A percentile compares a stretch with the other conserved stretches of the same genome.
phyloP scores from a whole-genome alignment of 2,329 filamentous ascomycete genomes.

The Coleophoma eucalyptorum region DNA sequence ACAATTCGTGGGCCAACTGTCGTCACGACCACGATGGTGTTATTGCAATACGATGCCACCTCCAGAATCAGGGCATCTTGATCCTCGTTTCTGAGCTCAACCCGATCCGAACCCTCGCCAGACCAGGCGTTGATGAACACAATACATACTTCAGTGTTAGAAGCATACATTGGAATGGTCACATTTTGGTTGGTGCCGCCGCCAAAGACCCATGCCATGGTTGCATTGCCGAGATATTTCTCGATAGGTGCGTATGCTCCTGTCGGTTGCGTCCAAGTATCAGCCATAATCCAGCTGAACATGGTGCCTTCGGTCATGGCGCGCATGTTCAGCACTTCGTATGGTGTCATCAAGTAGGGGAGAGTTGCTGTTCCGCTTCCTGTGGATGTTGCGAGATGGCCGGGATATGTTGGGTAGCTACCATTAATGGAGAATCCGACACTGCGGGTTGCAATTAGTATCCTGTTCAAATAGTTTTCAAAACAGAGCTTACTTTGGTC shows the following conservation, averaged over 20 bases:
- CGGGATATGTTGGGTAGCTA: not conserved
- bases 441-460: not conserved
- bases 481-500: not conserved
- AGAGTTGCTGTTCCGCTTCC: conserved; percentile 70
- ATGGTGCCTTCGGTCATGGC: conserved; percentile 53
- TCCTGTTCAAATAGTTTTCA: not conserved
- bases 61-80: conserved; percentile 73
- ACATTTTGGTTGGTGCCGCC: conserved; percentile 42
- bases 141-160: conserved; percentile 59
- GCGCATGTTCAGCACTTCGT: conserved; percentile 60
- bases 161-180: conserved; percentile 35
- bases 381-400: conserved; percentile 26
- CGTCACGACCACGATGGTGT: conserved; percentile 88
- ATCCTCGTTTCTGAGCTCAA: conserved; percentile 58
- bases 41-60: conserved; percentile 70
- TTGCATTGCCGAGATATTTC: conserved; percentile 30
- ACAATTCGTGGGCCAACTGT: conserved; percentile 75
- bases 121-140: conserved; percentile 84
- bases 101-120: conserved; percentile 71
- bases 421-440: not conserved
- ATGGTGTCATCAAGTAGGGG: conserved; percentile 70
- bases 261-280: conserved; percentile 23
- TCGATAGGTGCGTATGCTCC: not conserved
- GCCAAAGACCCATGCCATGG: conserved; percentile 26
- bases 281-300: conserved; percentile 60